phyloP scores from a whole-genome alignment of 768 basidiomycete species.

The Rhodotorula kratochvilovae region DNA sequence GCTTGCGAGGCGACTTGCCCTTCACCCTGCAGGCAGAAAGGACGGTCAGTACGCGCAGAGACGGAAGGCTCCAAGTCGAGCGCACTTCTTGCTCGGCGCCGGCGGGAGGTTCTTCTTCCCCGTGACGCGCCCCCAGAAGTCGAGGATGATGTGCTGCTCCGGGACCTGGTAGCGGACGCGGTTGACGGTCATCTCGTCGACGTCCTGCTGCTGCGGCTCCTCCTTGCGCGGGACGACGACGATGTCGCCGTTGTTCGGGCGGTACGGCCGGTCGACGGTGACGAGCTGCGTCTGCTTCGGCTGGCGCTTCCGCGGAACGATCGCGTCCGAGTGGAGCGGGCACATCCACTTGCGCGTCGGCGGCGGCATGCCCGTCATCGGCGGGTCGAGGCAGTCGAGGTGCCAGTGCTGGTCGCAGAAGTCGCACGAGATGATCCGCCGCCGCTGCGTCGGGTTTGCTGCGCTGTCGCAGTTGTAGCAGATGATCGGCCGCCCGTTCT shows the following conservation, averaged over 20 bases:
- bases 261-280: slow-evolving; percentile 66
- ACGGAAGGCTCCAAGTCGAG: too few species aligned
- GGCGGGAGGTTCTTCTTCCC: slow-evolving; percentile 3
- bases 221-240: slow-evolving; percentile 68
- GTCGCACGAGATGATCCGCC: slow-evolving; percentile 80
- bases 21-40: neutral
- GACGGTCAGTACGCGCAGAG: neutral
- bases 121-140: slow-evolving; percentile 79
- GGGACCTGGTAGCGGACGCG: slow-evolving; percentile 78
- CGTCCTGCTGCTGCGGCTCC: slow-evolving; percentile 50
- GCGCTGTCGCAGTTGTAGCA: slow-evolving; percentile 87
- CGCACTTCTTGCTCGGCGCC: neutral
- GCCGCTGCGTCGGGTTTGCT: slow-evolving; percentile 55
- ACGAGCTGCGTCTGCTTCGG: slow-evolving; percentile 53
- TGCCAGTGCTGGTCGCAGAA: slow-evolving; percentile 95
- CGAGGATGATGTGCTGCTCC: slow-evolving; percentile 81
- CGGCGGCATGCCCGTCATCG: slow-evolving; percentile 75
- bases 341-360: slow-evolving; percentile 97
- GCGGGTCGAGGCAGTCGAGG: slow-evolving; percentile 90
- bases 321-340: slow-evolving; percentile 75
- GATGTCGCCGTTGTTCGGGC: slow-evolving; percentile 87
- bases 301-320: slow-evolving; percentile 30
- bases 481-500: slow-evolving; percentile 72
- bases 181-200: slow-evolving; percentile 81
- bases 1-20: slow-evolving; percentile 16